Evolutionary conservation across 306 rosid genomes (phyloP).

Genomic region (Arachis stenosperma): DNA sequence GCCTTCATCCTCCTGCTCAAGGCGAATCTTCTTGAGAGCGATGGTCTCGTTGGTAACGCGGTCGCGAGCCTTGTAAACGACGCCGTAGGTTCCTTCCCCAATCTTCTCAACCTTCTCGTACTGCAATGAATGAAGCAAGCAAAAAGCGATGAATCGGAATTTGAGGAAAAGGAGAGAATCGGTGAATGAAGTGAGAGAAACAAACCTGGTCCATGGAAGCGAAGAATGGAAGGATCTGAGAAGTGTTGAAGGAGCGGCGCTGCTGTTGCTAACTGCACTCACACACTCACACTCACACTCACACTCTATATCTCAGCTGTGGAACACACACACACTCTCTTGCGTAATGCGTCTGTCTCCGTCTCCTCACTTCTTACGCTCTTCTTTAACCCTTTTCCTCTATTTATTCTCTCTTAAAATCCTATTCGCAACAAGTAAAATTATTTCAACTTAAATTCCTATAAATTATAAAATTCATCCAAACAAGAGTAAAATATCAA

Average conservation of each 20-base stretch:
- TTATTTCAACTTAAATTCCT: no score
- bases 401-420: no score
- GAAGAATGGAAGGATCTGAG: not conserved
- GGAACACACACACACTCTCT: no score
- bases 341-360: no score
- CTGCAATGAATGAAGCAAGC: slow-evolving; percentile 41
- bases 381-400: no score
- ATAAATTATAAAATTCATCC: no score
- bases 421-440: no score
- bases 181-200: not conserved
- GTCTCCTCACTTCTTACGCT: no score
- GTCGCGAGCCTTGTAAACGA: slow-evolving; percentile 93
- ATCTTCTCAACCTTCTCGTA: slow-evolving; percentile 94
- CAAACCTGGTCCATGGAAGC: slow-evolving; percentile 51
- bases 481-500: no score
- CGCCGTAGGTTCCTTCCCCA: slow-evolving; percentile 94
- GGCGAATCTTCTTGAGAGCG: slow-evolving; percentile 87
- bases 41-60: slow-evolving; percentile 75
- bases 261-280: not conserved
- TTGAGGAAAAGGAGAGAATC: not conserved
- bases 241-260: not conserved
- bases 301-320: no score
- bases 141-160: not conserved
- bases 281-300: no score
- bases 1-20: slow-evolving; percentile 94